Conservation (phyloP, 306 rosid genomes). For the Prunus kanzakura region DNA sequence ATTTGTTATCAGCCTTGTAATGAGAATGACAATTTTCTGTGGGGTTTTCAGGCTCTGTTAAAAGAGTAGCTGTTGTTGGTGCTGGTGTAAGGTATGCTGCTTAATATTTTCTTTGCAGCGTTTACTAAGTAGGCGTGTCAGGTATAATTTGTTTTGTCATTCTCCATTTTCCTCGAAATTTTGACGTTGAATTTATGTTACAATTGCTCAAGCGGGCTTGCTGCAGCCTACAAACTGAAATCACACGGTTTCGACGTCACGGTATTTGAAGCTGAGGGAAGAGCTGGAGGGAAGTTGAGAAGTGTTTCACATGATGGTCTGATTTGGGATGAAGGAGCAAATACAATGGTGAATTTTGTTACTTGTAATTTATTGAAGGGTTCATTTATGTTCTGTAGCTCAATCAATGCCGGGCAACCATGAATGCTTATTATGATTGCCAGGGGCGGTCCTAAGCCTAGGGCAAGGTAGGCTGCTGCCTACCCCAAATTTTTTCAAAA, state of each 20-base stretch:
- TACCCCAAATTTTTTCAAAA: too few species aligned
- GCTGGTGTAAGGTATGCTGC: slow-evolving; percentile 78
- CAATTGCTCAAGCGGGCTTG: slow-evolving; percentile 68
- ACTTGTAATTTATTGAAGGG: background rate
- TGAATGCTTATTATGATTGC: slow-evolving; percentile 5
- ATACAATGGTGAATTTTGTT: slow-evolving; percentile 69
- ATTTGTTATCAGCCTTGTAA: too few species aligned
- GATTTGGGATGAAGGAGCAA: slow-evolving; percentile 95
- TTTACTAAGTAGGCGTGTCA: background rate
- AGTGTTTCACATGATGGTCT: slow-evolving; percentile 69
- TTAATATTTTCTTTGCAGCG: background rate
- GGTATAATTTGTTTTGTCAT: background rate
- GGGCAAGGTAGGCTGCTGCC: too few species aligned
- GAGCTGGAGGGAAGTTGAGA: slow-evolving; percentile 90
- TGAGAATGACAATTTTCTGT: too few species aligned
- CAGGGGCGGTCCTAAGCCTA: too few species aligned
- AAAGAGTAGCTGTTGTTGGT: slow-evolving; percentile 87
- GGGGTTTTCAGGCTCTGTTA: slow-evolving; percentile 50
- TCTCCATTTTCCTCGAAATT: background rate
- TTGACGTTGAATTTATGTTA: slow-evolving; percentile 7
- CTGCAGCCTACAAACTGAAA: slow-evolving; percentile 89
- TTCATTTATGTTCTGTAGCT: background rate
- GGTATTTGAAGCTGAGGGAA: slow-evolving; percentile 75
- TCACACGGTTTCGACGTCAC: slow-evolving; percentile 71
- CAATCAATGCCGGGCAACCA: slow-evolving; percentile 1